These are phyloP conservation scores for Chlorociboria aeruginascens DNA, from an alignment of 495 filamentous ascomycete species.

Conservation along the genomic window DNA sequence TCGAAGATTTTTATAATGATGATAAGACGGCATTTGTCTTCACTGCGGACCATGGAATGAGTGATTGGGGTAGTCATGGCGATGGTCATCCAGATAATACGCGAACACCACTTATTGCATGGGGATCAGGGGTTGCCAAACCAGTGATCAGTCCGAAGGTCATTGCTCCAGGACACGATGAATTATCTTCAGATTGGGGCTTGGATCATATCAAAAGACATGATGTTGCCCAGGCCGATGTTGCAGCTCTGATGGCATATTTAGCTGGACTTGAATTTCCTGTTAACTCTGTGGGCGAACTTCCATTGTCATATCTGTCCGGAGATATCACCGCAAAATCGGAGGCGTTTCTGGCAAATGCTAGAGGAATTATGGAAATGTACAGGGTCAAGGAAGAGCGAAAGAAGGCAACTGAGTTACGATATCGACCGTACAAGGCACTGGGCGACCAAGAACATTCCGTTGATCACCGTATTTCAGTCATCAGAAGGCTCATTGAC, in stretches of 20 bases:
- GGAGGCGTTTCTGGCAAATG: conserved; percentile 74
- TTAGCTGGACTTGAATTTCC: conserved; percentile 85
- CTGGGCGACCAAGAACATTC: conserved; percentile 49
- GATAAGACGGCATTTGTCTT: conserved; percentile 90
- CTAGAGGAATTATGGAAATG: conserved; percentile 86
- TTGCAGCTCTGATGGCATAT: conserved; percentile 95
- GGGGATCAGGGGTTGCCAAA: conserved; percentile 85
- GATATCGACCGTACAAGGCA: conserved; percentile 59
- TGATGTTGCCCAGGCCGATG: conserved; percentile 89
- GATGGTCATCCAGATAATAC: conserved; percentile 98
- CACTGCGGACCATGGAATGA: conserved; percentile 98
- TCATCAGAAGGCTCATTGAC: conserved; percentile 56
- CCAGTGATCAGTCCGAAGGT: conserved; percentile 45
- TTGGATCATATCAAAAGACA: conserved; percentile 69
- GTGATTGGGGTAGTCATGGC: conserved; percentile 94
- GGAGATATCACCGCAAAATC: conserved; percentile 66
- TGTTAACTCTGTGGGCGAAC: conserved; percentile 90
- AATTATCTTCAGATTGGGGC: conserved; percentile 84
- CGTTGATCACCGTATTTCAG: conserved; percentile 52
- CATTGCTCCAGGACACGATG: conserved; percentile 70
- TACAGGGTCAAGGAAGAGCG: conserved; percentile 89
- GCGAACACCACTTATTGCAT: conserved; percentile 81
- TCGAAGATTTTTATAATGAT: conserved; percentile 87
- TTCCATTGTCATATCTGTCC: conserved; percentile 73
- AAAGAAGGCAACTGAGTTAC: conserved; percentile 62